Percentiles rank a stretch among this genome's conserved stretches.
Conservation (phyloP, 2,329 filamentous ascomycete species). For the Aurifilum marmelostoma region DNA sequence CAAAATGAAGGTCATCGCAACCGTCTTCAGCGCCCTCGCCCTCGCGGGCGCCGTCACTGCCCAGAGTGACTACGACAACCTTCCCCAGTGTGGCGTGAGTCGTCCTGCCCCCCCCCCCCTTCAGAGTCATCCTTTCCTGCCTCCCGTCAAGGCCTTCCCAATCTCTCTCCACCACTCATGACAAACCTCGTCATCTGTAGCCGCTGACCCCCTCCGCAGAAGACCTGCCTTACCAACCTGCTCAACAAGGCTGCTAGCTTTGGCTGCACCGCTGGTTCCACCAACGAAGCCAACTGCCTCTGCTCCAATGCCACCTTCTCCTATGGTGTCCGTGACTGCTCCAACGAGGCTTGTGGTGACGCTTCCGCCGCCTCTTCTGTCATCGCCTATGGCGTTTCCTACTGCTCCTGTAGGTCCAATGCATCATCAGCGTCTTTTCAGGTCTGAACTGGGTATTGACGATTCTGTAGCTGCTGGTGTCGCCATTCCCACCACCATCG, state of each 20-base stretch:
- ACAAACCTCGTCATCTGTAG: neutral
- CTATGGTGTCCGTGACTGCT: slow-evolving; percentile 57
- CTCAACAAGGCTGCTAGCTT: slow-evolving; percentile 48
- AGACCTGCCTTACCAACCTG: slow-evolving; percentile 56
- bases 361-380: slow-evolving; percentile 41
- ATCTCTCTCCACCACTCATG: neutral
- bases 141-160: slow-evolving; percentile 25
- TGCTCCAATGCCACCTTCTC: slow-evolving; percentile 52
- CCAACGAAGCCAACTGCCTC: slow-evolving; percentile 48
- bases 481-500: slow-evolving; percentile 38
- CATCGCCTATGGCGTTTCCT: slow-evolving; percentile 43
- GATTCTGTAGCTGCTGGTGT: slow-evolving; percentile 39
- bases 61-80: slow-evolving; percentile 43
- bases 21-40: slow-evolving; percentile 45
- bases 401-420: slow-evolving; percentile 44
- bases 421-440: too few species aligned
- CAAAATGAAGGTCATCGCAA: slow-evolving; percentile 56
- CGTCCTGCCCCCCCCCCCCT: neutral
- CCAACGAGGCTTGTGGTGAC: slow-evolving; percentile 45
- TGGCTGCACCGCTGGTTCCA: slow-evolving; percentile 42
- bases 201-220: slow-evolving; percentile 39
- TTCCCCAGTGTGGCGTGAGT: slow-evolving; percentile 60
- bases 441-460: slow-evolving; percentile 31
- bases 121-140: slow-evolving; percentile 6
- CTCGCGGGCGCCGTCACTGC: slow-evolving; percentile 46